Conservation (phyloP, 2,329 filamentous ascomycete species). For the Colletotrichum lindemuthianum region DNA sequence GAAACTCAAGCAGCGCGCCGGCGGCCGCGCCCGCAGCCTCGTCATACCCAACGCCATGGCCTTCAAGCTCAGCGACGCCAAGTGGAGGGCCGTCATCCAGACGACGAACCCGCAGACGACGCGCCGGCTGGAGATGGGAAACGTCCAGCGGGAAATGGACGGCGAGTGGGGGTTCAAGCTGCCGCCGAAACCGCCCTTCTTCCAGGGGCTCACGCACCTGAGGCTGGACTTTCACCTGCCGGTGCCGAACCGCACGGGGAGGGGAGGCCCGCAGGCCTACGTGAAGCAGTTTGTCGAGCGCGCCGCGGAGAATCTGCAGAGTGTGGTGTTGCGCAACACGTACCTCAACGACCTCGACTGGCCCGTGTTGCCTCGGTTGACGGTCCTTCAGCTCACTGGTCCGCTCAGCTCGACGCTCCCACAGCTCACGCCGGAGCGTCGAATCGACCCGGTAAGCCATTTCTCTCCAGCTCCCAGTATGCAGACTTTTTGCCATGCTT, state of each 20-base stretch:
- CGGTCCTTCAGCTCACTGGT: constrained; percentile 28
- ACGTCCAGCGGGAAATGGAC: constrained; percentile 21
- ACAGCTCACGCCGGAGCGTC: constrained; percentile 23
- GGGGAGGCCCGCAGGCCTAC: constrained; percentile 25
- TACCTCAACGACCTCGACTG: constrained; percentile 29
- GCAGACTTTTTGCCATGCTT: too few relatives aligned
- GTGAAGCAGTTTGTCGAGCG: constrained; percentile 28
- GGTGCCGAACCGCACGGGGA: constrained; percentile 6
- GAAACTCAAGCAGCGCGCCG: constrained; percentile 28
- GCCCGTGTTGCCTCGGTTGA: constrained; percentile 30
- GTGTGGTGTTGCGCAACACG: constrained; percentile 20
- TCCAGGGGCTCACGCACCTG: constrained; percentile 20
- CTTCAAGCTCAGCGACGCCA: constrained; percentile 32
- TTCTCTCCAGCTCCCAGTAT: too few relatives aligned
- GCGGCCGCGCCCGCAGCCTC: constrained; percentile 27
- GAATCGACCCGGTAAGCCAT: constrained; percentile 24
- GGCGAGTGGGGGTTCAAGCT: constrained; percentile 33
- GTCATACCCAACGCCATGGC: constrained; percentile 27
- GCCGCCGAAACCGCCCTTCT: constrained; percentile 30
- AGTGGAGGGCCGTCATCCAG: constrained; percentile 34
- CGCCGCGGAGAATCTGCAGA: constrained; percentile 17
- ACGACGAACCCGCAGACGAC: constrained; percentile 33
- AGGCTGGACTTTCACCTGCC: constrained; percentile 20
- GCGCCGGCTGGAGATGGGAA: constrained; percentile 28
- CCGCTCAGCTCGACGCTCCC: constrained; percentile 18